phyloP scores from a whole-genome alignment of 495 filamentous ascomycete species.

The Trichocladium antarcticum region DNA sequence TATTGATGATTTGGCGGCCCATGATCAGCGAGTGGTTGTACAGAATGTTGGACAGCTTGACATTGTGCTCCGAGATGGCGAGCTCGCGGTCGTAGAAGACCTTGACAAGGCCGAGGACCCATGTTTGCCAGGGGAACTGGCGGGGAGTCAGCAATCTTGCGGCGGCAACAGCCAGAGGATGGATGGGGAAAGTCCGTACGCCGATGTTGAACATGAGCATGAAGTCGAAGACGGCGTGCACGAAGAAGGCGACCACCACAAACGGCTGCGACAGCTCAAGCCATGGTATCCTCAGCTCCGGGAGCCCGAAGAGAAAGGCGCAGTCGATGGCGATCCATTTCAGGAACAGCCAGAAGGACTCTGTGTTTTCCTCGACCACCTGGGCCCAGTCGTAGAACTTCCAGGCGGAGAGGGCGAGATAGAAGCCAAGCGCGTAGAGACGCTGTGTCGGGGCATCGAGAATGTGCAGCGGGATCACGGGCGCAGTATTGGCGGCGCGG shows the following conservation, averaged over 20 bases:
- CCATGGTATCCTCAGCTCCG: conserved; percentile 85
- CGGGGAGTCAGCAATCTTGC: conserved; percentile 11
- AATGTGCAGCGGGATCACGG: conserved; percentile 61
- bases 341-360: conserved; percentile 75
- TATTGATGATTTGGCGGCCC: conserved; percentile 92
- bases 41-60: conserved; percentile 74
- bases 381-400: conserved; percentile 71
- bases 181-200: conserved; percentile 34
- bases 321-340: conserved; percentile 87
- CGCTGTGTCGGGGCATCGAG: conserved; percentile 84
- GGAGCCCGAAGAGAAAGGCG: conserved; percentile 72
- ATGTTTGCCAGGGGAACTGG: conserved; percentile 55
- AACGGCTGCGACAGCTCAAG: conserved; percentile 73
- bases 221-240: conserved; percentile 60
- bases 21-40: conserved; percentile 87
- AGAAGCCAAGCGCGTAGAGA: conserved; percentile 70
- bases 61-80: conserved; percentile 76
- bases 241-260: conserved; percentile 51
- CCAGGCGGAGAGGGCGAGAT: conserved; percentile 61
- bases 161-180: neutral
- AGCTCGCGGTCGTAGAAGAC: conserved; percentile 80
- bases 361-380: conserved; percentile 60
- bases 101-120: conserved; percentile 56
- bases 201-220: conserved; percentile 88
- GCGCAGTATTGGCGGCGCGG: conserved; percentile 27